Evolutionary conservation across 306 rosid species (phyloP).

Genomic region (Cotoneaster glaucophyllus): DNA sequence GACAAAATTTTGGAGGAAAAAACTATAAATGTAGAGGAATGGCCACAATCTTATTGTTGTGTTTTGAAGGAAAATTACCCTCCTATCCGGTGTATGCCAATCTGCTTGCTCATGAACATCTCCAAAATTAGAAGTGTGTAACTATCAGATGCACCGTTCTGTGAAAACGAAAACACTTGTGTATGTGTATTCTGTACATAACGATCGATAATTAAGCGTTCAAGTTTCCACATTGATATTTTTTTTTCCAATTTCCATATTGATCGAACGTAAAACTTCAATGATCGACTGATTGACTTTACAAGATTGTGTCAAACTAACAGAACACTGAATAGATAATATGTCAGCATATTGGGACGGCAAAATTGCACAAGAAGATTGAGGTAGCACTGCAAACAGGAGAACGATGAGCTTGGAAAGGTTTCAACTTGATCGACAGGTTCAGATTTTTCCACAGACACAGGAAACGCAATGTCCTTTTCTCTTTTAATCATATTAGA

Average conservation of each 20-base stretch:
- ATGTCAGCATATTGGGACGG: background rate
- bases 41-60: slow-evolving; percentile 43
- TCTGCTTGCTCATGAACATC: background rate
- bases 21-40: slow-evolving; percentile 32
- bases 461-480: background rate
- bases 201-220: background rate
- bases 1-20: slow-evolving; percentile 12
- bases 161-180: background rate
- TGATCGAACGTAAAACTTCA: too few species aligned
- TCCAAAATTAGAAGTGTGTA: background rate
- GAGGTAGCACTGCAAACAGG: slow-evolving; percentile 6
- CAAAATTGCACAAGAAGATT: too few species aligned
- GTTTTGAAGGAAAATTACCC: slow-evolving; percentile 39
- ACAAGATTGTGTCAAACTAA: background rate
- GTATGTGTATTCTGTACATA: background rate
- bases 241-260: background rate
- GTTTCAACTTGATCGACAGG: slow-evolving; percentile 5
- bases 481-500: slow-evolving; percentile 8
- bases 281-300: background rate
- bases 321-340: background rate
- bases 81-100: background rate
- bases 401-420: slow-evolving; percentile 5
- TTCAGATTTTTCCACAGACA: slow-evolving; percentile 13
- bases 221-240: background rate
- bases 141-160: background rate